These are phyloP conservation scores for Naganishia sp. DNA, from an alignment of 1,284 basidiomycete species.

Conservation along the genomic window DNA sequence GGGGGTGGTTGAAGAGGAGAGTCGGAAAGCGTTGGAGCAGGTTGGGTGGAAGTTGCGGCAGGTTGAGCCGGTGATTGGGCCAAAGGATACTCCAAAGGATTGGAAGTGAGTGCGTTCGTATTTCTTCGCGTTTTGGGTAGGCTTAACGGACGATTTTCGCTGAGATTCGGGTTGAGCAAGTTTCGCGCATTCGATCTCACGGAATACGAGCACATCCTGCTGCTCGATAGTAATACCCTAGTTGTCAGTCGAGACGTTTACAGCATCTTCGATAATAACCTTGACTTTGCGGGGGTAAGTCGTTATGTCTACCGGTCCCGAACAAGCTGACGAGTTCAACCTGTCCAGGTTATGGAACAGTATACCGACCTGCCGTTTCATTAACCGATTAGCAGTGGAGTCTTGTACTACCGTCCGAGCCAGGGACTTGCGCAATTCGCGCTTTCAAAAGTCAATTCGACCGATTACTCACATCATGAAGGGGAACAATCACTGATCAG, in stretches of 20 bases:
- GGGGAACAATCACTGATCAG: not conserved
- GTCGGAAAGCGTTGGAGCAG: not conserved
- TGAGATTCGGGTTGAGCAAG: not conserved
- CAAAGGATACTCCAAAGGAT: not conserved
- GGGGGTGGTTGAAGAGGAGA: not conserved
- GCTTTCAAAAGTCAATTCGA: slow-evolving; percentile 9
- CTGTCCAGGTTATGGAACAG: not conserved
- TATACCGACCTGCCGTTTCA: not conserved
- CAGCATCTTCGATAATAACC: not conserved
- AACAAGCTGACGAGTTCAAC: not conserved
- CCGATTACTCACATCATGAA: not conserved
- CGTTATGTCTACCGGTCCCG: not conserved
- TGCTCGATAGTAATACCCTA: slow-evolving; percentile 6
- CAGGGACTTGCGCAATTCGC: not conserved
- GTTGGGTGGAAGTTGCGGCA: not conserved
- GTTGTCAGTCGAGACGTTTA: slow-evolving; percentile 7
- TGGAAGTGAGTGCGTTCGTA: not conserved
- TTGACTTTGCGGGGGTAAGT: slow-evolving; percentile 9
- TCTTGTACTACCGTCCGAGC: slow-evolving; percentile 2
- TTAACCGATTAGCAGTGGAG: slow-evolving; percentile 1
- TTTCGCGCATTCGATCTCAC: slow-evolving; percentile 2
- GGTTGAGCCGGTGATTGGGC: not conserved
- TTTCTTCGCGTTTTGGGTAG: not conserved
- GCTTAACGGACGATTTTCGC: not conserved
- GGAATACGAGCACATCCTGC: slow-evolving; percentile 7